Conservation (phyloP, 2,329 filamentous ascomycete species). For the Fusarium torreyae region DNA sequence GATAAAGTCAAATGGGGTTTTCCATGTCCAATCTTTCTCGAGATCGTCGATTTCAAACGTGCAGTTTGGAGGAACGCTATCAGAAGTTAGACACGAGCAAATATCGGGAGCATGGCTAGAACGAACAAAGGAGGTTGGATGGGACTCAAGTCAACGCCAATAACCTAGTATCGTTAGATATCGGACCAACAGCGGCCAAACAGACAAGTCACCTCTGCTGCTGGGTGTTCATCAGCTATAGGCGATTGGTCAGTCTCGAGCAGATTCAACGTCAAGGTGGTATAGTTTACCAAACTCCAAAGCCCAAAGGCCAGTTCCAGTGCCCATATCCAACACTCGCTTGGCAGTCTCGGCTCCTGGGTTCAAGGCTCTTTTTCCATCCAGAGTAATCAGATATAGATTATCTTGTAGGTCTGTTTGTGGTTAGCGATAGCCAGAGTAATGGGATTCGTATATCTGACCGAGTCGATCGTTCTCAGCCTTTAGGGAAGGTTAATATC, state of each 20-base stretch:
- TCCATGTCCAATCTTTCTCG: constrained; percentile 35
- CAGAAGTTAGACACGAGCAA: rapidly evolving
- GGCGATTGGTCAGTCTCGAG: neutral
- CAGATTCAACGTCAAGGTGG: no score
- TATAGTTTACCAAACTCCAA: constrained; percentile 9
- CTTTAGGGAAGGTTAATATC: neutral
- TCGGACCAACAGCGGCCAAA: rapidly evolving
- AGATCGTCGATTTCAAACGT: constrained; percentile 33
- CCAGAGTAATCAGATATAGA: constrained; percentile 20
- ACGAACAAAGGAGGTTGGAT: constrained; percentile 34
- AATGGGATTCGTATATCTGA: rapidly evolving
- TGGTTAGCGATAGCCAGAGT: neutral
- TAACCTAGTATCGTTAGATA: constrained; percentile 10
- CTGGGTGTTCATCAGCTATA: constrained; percentile 27
- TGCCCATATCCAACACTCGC: constrained; percentile 29
- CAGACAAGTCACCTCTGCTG: constrained; percentile 5
- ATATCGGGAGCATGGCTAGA: rapidly evolving
- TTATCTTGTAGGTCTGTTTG: constrained; percentile 19
- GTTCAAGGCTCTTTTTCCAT: constrained; percentile 31
- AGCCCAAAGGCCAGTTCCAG: constrained; percentile 34
- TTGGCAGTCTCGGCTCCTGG: constrained; percentile 25
- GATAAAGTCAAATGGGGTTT: constrained; percentile 26
- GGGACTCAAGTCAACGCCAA: constrained; percentile 32
- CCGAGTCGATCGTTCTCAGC: constrained; percentile 29
- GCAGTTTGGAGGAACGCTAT: constrained; percentile 30